Conservation (phyloP, 2,329 filamentous ascomycete genomes). For the Cryphonectria carpinicola region DNA sequence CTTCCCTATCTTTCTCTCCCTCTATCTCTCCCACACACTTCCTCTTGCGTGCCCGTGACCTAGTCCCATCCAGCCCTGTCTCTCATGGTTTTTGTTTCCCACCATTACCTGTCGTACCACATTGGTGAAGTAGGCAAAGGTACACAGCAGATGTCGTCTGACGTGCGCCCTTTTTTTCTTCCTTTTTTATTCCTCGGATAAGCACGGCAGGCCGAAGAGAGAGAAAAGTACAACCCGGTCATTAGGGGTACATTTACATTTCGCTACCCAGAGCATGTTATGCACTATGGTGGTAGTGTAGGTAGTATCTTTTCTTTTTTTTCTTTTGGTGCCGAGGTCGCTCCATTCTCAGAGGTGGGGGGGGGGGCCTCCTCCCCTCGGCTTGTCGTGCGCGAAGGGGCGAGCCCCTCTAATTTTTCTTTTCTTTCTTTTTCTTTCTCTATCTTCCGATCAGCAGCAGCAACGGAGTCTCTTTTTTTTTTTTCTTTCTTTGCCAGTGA, state of each 20-base stretch:
- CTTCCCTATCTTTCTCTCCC: neutral
- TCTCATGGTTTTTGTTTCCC: neutral
- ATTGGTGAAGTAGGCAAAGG: neutral
- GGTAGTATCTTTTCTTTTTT: neutral
- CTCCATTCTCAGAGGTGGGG: neutral
- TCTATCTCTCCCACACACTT: neutral
- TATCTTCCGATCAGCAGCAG: neutral
- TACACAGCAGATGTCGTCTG: neutral
- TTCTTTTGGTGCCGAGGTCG: conserved; percentile 1
- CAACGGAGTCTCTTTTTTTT: neutral
- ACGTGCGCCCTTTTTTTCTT: neutral
- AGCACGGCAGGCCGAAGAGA: neutral
- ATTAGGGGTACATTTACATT: neutral
- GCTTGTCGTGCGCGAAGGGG: neutral
- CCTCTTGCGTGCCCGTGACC: neutral
- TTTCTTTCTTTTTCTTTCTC: neutral
- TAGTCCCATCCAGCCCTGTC: neutral
- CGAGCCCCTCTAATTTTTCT: neutral
- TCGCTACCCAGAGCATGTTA: neutral
- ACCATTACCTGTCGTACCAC: neutral
- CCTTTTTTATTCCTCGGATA: neutral
- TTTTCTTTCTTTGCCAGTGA: neutral
- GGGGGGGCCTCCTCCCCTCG: neutral
- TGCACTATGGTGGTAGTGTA: neutral
- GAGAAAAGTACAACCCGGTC: neutral